Conservation (phyloP, 2,329 filamentous ascomycete genomes). For the Xylaria sp. region DNA sequence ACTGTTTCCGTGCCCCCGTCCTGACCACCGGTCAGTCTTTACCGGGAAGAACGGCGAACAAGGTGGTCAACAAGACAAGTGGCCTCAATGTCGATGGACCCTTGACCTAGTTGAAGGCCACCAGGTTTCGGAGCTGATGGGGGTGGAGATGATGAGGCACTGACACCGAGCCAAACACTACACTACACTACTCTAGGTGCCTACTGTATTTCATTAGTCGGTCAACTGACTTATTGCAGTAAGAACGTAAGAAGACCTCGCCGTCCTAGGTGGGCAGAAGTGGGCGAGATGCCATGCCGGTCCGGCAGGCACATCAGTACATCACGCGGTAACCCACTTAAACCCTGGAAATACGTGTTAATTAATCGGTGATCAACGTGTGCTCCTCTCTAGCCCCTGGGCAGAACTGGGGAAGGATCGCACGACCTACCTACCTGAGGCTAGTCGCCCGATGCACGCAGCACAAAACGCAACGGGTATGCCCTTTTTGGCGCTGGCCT, state of each 20-base stretch:
- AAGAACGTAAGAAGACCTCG: conserved; percentile 20
- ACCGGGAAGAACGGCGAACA: conserved; percentile 8
- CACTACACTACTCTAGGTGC: too few species aligned
- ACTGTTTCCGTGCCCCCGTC: conserved; percentile 18
- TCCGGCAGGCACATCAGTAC: conserved; percentile 32
- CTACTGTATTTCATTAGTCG: conserved; percentile 29
- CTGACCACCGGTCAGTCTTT: not conserved
- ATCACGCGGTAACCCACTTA: conserved; percentile 36
- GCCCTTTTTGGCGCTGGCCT: conserved; percentile 37
- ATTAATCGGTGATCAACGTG: conserved; percentile 33
- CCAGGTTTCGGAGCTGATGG: conserved; percentile 28
- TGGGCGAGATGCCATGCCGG: conserved; percentile 29
- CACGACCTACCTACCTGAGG: conserved; percentile 43
- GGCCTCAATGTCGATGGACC: conserved; percentile 21
- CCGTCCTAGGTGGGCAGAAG: conserved; percentile 7
- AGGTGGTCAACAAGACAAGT: conserved; percentile 26
- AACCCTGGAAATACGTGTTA: conserved; percentile 30
- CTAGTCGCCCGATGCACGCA: conserved; percentile 49
- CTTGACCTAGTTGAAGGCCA: conserved; percentile 23
- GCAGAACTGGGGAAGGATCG: conserved; percentile 41
- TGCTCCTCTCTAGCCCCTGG: conserved; percentile 28
- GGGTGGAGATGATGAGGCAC: conserved; percentile 24
- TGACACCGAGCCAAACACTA: conserved; percentile 1
- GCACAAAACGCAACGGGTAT: conserved; percentile 45
- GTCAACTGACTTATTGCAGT: conserved; percentile 30